Base-by-base conservation (phyloP, 1,139 yeast species). In the Dujonia santamariae region DNA sequence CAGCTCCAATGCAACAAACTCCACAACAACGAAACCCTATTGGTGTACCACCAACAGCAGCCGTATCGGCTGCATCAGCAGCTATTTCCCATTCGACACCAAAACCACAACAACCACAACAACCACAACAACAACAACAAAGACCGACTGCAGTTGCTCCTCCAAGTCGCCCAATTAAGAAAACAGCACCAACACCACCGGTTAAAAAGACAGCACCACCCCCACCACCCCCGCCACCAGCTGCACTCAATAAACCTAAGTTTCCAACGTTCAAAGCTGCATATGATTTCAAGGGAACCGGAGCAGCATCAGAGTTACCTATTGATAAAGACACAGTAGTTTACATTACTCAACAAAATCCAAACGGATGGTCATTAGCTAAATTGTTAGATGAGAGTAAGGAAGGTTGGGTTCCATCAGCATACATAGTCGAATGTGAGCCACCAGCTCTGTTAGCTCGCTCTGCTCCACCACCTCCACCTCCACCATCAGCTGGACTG, bases 371-470 rank as follows among this genome's bases (percentile, higher is more conserved):
- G 97, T 90, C 95, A 45, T 67, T 92, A 41, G 97, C 88, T 4
- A 85, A 84, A 55, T 69, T 78, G 15, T 59, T 82, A 41, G 90
- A 85, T 48, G 92, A 85, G 31, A 54, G 81, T 2, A 75, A 67
- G 37, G 95, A 90, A 58, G 99, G 98, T 3, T 94, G 98, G 98
- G 92, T 95, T 8, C 99, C 99, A 9, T 83, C 94, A 21, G 85
- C 94, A 15, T 94, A 90, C 54, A 78, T 92, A 50, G 80, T 78
- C 36, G 85, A 82, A 49, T 75, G 75, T 55, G 72, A 57, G 11
- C 71, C 74, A 16, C 78, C 75, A 13, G 56, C 54, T 1, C 11
- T 4, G 6, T 45, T 42, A 4, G 34, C 43, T 7, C 7, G 26
- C 8, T 8, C 15, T 7, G 56, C 69, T 2, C 59, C 70, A 1